Conservation (phyloP, 225 moss, liverwort and hornwort genomes). For the Rhytidiadelphus loreus region DNA sequence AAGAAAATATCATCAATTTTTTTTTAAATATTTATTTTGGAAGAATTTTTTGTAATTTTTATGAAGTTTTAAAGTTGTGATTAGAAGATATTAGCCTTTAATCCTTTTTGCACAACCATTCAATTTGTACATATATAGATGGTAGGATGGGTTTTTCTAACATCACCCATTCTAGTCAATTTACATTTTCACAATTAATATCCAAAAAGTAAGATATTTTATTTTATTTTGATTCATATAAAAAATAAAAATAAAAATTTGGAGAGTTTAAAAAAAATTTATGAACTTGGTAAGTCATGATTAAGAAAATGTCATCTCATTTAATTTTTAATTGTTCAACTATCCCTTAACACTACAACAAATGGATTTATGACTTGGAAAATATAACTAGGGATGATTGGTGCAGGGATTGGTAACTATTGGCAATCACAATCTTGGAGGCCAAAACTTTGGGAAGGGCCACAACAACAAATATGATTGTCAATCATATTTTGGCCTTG, state of each 20-base stretch:
- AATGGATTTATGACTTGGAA: too few species aligned
- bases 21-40: too few species aligned
- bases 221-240: not conserved
- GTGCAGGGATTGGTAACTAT: too few species aligned
- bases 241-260: too few species aligned
- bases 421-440: not conserved
- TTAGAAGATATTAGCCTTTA: not conserved
- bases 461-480: too few species aligned
- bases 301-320: not conserved
- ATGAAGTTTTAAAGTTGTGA: not conserved
- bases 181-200: not conserved
- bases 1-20: not conserved
- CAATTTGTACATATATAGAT: not conserved
- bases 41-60: not conserved
- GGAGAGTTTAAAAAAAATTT: not conserved
- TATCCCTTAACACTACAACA: too few species aligned
- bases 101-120: not conserved
- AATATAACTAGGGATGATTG: fast-evolving
- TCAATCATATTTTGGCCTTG: too few species aligned
- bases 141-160: not conserved
- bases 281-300: not conserved
- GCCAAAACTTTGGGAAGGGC: too few species aligned
- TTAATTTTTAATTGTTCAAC: not conserved
- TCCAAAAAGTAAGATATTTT: too few species aligned
- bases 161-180: not conserved